A percentile compares a stretch with the other conserved stretches of the same genome.
These are phyloP conservation scores for Aphanoascus verrucosus DNA, from an alignment of 2,329 filamentous ascomycete species.

Conservation along the genomic window DNA sequence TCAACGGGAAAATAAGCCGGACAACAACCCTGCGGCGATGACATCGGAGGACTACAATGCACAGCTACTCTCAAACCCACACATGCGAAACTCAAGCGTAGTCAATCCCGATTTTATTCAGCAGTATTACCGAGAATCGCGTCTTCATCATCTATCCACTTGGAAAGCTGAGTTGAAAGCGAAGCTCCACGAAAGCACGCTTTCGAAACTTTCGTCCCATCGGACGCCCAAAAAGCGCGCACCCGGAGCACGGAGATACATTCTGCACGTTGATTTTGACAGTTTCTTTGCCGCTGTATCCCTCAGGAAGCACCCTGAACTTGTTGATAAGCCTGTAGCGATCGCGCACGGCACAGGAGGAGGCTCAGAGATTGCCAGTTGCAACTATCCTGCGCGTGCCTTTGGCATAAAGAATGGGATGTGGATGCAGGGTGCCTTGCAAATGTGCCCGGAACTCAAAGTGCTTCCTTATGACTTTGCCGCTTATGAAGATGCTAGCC, in stretches of 20 bases:
- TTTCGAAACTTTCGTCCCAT: constrained; percentile 49
- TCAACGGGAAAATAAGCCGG: neutral
- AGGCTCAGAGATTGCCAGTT: constrained; percentile 92
- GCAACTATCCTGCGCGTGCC: constrained; percentile 81
- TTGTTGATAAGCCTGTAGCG: constrained; percentile 66
- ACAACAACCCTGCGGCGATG: constrained; percentile 31
- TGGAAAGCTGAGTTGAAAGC: constrained; percentile 96
- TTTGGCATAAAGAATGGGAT: constrained; percentile 94
- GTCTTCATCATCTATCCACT: constrained; percentile 84
- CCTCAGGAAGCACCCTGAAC: constrained; percentile 63
- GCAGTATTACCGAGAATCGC: constrained; percentile 90
- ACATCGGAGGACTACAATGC: constrained; percentile 93
- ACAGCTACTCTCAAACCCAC: constrained; percentile 69
- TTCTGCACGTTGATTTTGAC: constrained; percentile 96
- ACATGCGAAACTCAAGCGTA: constrained; percentile 76
- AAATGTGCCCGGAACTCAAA: constrained; percentile 74
- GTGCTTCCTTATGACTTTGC: constrained; percentile 93
- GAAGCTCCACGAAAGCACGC: constrained; percentile 68
- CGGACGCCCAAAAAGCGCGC: constrained; percentile 44
- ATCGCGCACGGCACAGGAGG: constrained; percentile 78
- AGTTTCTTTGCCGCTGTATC: constrained; percentile 97
- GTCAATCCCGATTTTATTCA: constrained; percentile 88
- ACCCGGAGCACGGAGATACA: constrained; percentile 60
- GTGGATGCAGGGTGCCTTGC: constrained; percentile 92
- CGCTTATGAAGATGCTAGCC: constrained; percentile 85